These are phyloP conservation scores for Sparassis latifolia DNA, from an alignment of 1,284 basidiomycete species.

Conservation along the genomic window DNA sequence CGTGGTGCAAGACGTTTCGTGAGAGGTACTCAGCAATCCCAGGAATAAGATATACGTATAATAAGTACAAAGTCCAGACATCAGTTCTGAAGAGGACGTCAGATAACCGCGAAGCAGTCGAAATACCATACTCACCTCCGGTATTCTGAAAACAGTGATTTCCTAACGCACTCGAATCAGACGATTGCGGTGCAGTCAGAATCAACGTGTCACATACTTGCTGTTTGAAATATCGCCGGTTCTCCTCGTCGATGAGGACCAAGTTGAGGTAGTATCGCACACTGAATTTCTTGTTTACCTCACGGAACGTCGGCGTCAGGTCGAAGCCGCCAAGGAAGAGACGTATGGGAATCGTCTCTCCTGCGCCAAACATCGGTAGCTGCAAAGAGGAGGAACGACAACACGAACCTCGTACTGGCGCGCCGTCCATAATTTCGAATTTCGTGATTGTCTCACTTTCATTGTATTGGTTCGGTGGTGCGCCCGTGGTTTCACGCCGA, in stretches of 20 bases:
- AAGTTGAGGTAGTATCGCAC: slow-evolving; percentile 95
- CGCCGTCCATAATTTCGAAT: slow-evolving; percentile 99
- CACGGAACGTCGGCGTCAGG: slow-evolving; percentile 95
- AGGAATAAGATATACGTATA: slow-evolving; percentile 23
- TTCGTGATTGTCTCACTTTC: slow-evolving; percentile 99
- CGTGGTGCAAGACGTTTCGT: no score
- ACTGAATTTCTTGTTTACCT: slow-evolving; percentile 99
- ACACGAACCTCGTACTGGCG: slow-evolving; percentile 78
- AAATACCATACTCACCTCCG: slow-evolving; percentile 42
- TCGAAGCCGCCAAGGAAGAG: slow-evolving; percentile 98
- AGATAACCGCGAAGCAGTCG: neutral
- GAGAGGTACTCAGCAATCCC: neutral
- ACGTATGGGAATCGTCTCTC: slow-evolving; percentile 97
- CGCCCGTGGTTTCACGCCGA: slow-evolving; percentile 92
- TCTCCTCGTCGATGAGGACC: slow-evolving; percentile 97
- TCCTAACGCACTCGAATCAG: slow-evolving; percentile 33
- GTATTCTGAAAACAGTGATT: slow-evolving; percentile 72
- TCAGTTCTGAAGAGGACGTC: slow-evolving; percentile 18
- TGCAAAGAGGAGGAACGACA: neutral
- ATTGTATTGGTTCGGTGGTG: slow-evolving; percentile 97
- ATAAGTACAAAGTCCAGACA: slow-evolving; percentile 18
- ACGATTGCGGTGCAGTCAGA: neutral
- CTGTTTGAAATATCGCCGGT: slow-evolving; percentile 91
- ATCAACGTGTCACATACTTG: slow-evolving; percentile 40
- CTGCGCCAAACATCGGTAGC: slow-evolving; percentile 32